Evolutionary conservation across 176 grass and related monocot species (phyloP).

Genomic region (Ananas comosus): DNA sequence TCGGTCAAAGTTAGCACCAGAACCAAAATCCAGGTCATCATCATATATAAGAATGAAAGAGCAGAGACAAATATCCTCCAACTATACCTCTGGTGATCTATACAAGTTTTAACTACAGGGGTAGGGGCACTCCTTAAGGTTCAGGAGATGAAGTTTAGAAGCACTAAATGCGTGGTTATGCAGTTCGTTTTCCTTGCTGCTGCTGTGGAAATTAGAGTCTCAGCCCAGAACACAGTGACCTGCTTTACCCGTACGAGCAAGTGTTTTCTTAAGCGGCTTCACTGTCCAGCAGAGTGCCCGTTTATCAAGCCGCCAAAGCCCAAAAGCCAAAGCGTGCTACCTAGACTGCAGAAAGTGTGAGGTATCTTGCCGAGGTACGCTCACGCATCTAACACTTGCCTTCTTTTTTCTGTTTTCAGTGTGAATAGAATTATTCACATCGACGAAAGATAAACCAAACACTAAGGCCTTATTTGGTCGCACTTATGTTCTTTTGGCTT

Average conservation of each 20-base stretch:
- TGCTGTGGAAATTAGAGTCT: constrained; percentile 7
- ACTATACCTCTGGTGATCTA: too few species aligned
- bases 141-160: too few species aligned
- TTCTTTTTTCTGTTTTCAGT: background rate
- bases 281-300: constrained; percentile 29
- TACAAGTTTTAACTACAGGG: too few species aligned
- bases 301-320: constrained; percentile 10
- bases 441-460: background rate
- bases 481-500: too few species aligned
- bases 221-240: constrained; percentile 8
- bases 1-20: too few species aligned
- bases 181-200: constrained; percentile 4
- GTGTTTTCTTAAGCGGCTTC: constrained; percentile 13
- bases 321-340: constrained; percentile 21
- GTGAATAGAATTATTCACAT: background rate
- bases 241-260: background rate
- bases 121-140: too few species aligned
- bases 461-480: too few species aligned
- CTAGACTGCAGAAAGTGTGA: constrained; percentile 36
- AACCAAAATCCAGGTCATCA: too few species aligned
- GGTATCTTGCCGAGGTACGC: constrained; percentile 25
- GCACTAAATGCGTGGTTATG: background rate
- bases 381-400: background rate
- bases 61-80: too few species aligned
- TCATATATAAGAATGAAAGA: too few species aligned